These are phyloP conservation scores for Dictyostelium purpureum DNA, from an alignment of 78 protist species.

Conservation along the genomic window DNA sequence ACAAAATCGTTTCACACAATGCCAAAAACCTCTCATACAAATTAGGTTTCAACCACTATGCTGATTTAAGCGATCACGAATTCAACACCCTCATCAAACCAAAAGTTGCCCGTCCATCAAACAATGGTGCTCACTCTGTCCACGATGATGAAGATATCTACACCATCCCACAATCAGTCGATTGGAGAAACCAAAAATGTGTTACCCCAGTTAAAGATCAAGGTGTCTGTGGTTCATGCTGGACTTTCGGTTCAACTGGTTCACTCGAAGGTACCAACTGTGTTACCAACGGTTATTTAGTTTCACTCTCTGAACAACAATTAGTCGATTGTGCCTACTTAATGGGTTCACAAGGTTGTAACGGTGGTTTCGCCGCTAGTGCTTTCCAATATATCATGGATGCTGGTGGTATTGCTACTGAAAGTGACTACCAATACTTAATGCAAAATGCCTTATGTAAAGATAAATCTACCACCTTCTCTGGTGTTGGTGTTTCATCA, in stretches of 20 bases:
- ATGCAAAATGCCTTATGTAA: conserved; percentile 79
- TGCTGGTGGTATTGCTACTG: conserved; percentile 80
- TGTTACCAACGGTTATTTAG: conserved; percentile 8
- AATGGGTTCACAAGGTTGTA: conserved; percentile 59
- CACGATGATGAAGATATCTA: conserved; percentile 48
- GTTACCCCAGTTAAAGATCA: conserved; percentile 93
- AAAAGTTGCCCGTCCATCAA: conserved; percentile 33
- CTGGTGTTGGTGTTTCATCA: conserved; percentile 36
- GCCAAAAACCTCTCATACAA: conserved; percentile 37
- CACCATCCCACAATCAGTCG: conserved; percentile 60
- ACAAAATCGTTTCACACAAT: conserved; percentile 57
- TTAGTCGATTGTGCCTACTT: conserved; percentile 68
- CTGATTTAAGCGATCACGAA: conserved; percentile 86
- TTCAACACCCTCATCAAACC: conserved; percentile 62
- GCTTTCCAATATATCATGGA: conserved; percentile 78
- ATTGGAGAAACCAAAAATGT: conserved; percentile 82
- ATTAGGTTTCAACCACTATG: conserved; percentile 86
- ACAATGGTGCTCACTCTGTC: conserved; percentile 36
- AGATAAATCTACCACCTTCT: background rate
- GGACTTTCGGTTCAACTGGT: conserved; percentile 90
- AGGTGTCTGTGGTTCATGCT: conserved; percentile 90
- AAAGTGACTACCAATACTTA: conserved; percentile 83
- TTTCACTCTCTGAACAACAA: conserved; percentile 84
- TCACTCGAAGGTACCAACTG: conserved; percentile 80
- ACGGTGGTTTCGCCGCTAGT: conserved; percentile 75